Conservation (phyloP, 2,329 filamentous ascomycete genomes). For the Ilyonectria robusta region DNA sequence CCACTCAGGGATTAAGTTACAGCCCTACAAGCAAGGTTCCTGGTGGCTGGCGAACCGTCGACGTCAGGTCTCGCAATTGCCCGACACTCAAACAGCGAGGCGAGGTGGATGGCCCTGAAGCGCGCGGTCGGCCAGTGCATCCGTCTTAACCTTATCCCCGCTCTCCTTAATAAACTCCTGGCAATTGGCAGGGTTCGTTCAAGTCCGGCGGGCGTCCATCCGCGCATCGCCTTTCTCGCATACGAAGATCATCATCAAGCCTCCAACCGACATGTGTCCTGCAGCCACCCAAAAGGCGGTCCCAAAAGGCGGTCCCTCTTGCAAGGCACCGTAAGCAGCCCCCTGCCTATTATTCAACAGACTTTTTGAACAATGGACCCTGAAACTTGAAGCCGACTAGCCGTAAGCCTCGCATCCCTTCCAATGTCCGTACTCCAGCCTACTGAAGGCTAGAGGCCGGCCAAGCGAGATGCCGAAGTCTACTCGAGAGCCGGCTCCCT, state of each 20-base stretch:
- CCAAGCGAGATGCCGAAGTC: conserved; percentile 2
- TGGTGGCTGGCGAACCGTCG: conserved; percentile 3
- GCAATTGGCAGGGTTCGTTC: conserved; percentile 4
- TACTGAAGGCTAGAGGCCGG: conserved; percentile 5
- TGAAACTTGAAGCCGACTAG: not conserved
- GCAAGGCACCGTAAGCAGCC: not conserved
- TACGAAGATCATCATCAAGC: conserved; percentile 4
- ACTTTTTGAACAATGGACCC: conserved; percentile 3
- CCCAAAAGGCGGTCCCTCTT: not conserved
- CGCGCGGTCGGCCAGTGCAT: conserved; percentile 17
- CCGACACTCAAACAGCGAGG: conserved; percentile 9
- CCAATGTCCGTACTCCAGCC: not conserved
- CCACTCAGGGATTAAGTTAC: conserved; percentile 9
- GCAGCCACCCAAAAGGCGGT: not conserved
- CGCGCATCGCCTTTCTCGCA: not conserved
- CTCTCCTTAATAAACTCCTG: not conserved
- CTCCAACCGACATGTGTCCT: not conserved
- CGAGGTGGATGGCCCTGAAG: conserved; percentile 13
- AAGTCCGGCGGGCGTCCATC: not conserved
- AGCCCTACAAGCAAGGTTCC: conserved; percentile 22
- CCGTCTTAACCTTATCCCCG: conserved; percentile 26
- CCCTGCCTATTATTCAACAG: not conserved
- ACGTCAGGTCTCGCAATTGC: conserved; percentile 8
- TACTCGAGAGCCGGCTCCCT: conserved; percentile 11
- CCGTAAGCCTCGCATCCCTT: not conserved